phyloP scores from a whole-genome alignment of 805 yeast genomes.

The Lipomyces chichibuensis region DNA sequence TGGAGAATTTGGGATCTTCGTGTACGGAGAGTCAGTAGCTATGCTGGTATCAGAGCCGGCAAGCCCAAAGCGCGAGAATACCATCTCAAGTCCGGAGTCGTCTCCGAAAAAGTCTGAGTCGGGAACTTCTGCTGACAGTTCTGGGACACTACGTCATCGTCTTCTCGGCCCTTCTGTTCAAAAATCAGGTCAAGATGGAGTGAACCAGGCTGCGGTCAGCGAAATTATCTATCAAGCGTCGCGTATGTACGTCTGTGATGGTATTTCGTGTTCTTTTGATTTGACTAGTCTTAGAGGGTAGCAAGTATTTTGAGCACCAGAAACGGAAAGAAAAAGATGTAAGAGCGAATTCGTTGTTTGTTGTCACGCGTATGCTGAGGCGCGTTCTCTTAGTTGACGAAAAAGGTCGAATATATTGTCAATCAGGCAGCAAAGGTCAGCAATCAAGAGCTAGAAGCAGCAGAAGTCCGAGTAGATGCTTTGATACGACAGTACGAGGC shows the following conservation, averaged over 20 bases:
- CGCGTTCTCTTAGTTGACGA: slow-evolving; percentile 14
- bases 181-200: slow-evolving; percentile 38
- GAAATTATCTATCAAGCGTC: slow-evolving; percentile 37
- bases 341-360: not conserved
- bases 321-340: slow-evolving; percentile 30
- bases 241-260: not conserved
- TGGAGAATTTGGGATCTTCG: not conserved
- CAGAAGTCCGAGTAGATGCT: slow-evolving; percentile 20
- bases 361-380: not conserved
- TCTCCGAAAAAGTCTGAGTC: not conserved
- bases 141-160: slow-evolving; percentile 29
- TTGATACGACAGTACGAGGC: slow-evolving; percentile 21
- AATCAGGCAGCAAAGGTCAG: slow-evolving; percentile 17
- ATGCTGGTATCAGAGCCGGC: not conserved
- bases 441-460: slow-evolving; percentile 27
- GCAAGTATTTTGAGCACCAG: slow-evolving; percentile 37
- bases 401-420: slow-evolving; percentile 20
- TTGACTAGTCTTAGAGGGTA: slow-evolving; percentile 25
- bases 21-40: not conserved
- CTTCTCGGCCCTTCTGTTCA: slow-evolving; percentile 38
- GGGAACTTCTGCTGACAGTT: not conserved
- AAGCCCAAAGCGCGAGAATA: not conserved
- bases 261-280: too few species aligned
- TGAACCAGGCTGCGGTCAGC: slow-evolving; percentile 36
- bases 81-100: not conserved